A percentile compares a stretch with the other conserved stretches of the same genome.
These are phyloP conservation scores for Wallacemonas sp. DNA, from an alignment of 208 protist genomes.

Conservation along the genomic window DNA sequence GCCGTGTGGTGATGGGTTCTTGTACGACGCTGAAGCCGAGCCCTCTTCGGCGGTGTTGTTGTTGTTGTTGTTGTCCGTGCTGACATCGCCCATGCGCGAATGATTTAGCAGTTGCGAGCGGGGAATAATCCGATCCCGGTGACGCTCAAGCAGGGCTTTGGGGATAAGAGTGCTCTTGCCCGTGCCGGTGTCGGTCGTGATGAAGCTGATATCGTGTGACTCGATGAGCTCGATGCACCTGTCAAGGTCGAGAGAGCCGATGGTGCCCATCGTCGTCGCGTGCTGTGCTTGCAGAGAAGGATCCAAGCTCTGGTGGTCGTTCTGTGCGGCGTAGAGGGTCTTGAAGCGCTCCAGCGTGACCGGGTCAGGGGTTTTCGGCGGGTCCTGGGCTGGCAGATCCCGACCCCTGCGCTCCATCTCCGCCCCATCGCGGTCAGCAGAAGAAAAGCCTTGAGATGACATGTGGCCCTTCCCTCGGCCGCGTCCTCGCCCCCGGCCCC, in stretches of 20 bases:
- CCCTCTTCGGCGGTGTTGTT: conserved; percentile 6
- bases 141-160: conserved; percentile 60
- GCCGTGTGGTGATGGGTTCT: neutral
- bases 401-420: too few species aligned
- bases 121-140: conserved; percentile 14
- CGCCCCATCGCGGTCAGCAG: too few species aligned
- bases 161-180: conserved; percentile 88
- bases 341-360: conserved; percentile 46
- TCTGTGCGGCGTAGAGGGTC: conserved; percentile 55
- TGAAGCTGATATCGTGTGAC: conserved; percentile 80
- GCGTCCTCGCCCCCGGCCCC: neutral
- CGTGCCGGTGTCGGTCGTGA: conserved; percentile 86
- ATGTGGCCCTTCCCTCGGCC: conserved; percentile 7
- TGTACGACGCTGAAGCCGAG: neutral
- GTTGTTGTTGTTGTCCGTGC: neutral
- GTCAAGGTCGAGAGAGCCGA: conserved; percentile 62
- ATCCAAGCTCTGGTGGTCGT: conserved; percentile 29
- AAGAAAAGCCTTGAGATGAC: too few species aligned
- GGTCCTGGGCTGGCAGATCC: too few species aligned
- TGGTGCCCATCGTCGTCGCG: conserved; percentile 25
- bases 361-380: conserved; percentile 20
- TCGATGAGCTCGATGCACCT: conserved; percentile 58
- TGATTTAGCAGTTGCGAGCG: neutral
- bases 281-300: conserved; percentile 44
- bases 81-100: too few species aligned